Conservation (phyloP, 305 asterid genomes). For the Plantago coronopus region DNA sequence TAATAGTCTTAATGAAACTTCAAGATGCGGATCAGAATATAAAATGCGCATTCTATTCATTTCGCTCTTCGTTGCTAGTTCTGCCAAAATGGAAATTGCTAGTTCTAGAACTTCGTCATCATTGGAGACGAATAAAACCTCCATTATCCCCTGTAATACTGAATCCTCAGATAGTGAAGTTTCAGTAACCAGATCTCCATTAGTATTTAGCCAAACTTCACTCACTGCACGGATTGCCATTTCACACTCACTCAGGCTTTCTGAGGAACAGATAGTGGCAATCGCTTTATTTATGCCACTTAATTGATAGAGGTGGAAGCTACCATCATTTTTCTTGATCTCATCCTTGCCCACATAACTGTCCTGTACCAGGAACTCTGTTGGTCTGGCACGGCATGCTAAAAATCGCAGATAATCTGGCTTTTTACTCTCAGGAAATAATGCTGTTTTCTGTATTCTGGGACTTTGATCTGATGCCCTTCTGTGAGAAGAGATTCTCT, state of each 20-base stretch:
- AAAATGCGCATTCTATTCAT: constrained; percentile 38
- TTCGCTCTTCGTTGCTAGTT: constrained; percentile 50
- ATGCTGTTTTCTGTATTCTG: constrained; percentile 34
- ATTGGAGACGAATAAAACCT: constrained; percentile 53
- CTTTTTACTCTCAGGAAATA: constrained; percentile 38
- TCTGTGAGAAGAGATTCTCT: constrained; percentile 31
- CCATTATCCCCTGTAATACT: constrained; percentile 55
- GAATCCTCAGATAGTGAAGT: constrained; percentile 39
- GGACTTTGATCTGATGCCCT: constrained; percentile 40
- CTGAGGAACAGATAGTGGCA: constrained; percentile 51
- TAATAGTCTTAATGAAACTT: constrained; percentile 41
- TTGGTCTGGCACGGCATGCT: constrained; percentile 52
- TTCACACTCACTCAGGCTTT: constrained; percentile 60
- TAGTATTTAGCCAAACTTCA: constrained; percentile 52
- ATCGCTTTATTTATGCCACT: constrained; percentile 37
- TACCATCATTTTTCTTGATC: constrained; percentile 26
- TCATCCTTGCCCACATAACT: constrained; percentile 24
- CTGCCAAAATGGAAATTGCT: constrained; percentile 65
- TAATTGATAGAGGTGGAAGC: constrained; percentile 13
- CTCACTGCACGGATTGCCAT: constrained; percentile 51
- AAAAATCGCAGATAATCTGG: constrained; percentile 47
- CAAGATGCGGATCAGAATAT: constrained; percentile 62
- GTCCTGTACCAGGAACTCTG: constrained; percentile 25
- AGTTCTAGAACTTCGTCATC: constrained; percentile 73
- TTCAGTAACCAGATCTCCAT: constrained; percentile 34